Base-by-base conservation (phyloP, 495 filamentous ascomycete species). In the Jackrogersella multiformis region DNA sequence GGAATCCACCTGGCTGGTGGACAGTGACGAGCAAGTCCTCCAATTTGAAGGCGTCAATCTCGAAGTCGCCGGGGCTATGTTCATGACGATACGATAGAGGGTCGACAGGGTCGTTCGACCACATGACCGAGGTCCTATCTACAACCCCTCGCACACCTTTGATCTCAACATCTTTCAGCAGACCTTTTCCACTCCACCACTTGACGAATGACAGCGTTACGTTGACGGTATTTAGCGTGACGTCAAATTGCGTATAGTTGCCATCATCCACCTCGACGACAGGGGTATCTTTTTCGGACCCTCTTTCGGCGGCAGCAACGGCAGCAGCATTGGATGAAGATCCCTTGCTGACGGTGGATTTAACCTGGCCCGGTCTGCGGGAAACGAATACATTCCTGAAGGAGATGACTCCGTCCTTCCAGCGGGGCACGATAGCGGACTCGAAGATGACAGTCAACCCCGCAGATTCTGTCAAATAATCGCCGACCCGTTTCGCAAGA, bases 371-470 rank as follows among this genome's bases (percentile, higher is more conserved):
- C 9, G 96, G 96, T 56, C 95, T 82, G 55, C 94, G 83, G 6
- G 95, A 98, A 2, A 98, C 91, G 72, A 98, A 98, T 7, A 99
- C 95, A 73, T 97, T 97, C 71, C 92, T 91, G 80, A 99, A 96
- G 0, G 92, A 92, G 62, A 99, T 99, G 20, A 97, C 93, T 9
- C 93, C 93, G 71, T 92, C 89, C 66, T 86, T 89, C 95, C 95
- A 99, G 71, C 90, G 92, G 9, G 95, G 95, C 12, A 98, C 95
- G 68, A 99, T 96, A 12, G 95, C 95, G 62, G 93, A 97, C 76
- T 99, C 95, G 73, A 99, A 99, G 20, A 99, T 90, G 35, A 99
- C 91, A 63, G 94, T 95, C n/a, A 97, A 79, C 2, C 95, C 95
- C 34, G 94, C 95, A 16, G 93, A 96, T 69, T 92, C 90, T 2